A percentile compares a stretch with the other conserved stretches of the same genome.
phyloP scores from a whole-genome alignment of 805 yeast genomes.

The Ogataea allantospora region DNA sequence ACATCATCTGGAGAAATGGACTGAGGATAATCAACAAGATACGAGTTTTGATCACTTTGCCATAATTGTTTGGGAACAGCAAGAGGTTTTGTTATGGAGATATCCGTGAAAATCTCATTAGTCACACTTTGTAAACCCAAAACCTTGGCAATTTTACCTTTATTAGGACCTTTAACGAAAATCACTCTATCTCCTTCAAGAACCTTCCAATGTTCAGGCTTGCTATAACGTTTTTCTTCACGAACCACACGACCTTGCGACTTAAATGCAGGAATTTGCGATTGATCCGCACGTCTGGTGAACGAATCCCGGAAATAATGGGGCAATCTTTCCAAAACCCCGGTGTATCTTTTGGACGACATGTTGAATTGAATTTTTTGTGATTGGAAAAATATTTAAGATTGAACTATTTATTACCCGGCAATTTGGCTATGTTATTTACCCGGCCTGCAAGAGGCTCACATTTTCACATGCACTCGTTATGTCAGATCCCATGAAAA shows the following conservation, averaged over 20 bases:
- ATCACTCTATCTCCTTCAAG: slow-evolving; percentile 78
- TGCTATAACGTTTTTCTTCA: slow-evolving; percentile 35
- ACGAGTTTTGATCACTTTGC: slow-evolving; percentile 69
- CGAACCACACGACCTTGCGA: slow-evolving; percentile 28
- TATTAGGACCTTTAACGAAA: slow-evolving; percentile 63
- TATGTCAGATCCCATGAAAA: slow-evolving; percentile 1
- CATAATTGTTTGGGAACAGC: slow-evolving; percentile 73
- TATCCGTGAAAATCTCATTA: slow-evolving; percentile 65
- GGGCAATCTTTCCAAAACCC: slow-evolving; percentile 32
- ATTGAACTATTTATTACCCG: slow-evolving; percentile 3
- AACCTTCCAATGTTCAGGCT: slow-evolving; percentile 56
- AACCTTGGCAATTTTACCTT: slow-evolving; percentile 73
- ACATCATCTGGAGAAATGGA: slow-evolving; percentile 59
- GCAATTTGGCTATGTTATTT: background rate
- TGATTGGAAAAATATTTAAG: background rate
- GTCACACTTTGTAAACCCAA: slow-evolving; percentile 55
- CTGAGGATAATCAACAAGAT: slow-evolving; percentile 67
- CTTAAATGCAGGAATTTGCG: slow-evolving; percentile 35
- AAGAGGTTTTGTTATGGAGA: slow-evolving; percentile 60
- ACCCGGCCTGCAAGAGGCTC: background rate
- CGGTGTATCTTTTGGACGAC: slow-evolving; percentile 31
- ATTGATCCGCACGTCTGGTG: slow-evolving; percentile 27
- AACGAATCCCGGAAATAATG: slow-evolving; percentile 28
- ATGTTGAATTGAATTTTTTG: background rate
- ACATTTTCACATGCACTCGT: slow-evolving; percentile 8